Evolutionary conservation across 371 early-diverging fungal genomes (phyloP).

Genomic region (Rhizopus sp.): DNA sequence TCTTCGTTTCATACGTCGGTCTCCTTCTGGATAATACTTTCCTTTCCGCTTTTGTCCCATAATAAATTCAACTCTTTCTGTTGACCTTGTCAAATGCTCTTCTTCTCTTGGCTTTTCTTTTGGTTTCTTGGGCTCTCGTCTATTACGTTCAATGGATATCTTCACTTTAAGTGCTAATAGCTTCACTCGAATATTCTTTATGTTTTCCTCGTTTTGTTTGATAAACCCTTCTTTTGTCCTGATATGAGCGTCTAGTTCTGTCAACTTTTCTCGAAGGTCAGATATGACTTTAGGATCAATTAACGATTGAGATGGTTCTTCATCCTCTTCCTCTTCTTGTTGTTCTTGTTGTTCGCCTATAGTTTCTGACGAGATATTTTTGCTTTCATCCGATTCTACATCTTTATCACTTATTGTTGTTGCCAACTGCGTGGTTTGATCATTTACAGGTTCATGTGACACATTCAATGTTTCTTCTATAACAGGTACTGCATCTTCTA

Average conservation of each 20-base stretch:
- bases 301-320: not conserved
- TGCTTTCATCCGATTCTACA: too few species aligned
- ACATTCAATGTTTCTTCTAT: not conserved
- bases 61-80: not conserved
- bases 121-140: constrained; percentile 1
- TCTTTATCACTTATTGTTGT: too few species aligned
- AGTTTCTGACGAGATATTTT: too few species aligned
- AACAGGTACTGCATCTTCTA: too few species aligned
- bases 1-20: not conserved
- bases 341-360: not conserved
- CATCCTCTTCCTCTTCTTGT: not conserved
- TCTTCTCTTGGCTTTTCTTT: not conserved
- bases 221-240: not conserved
- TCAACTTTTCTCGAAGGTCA: not conserved
- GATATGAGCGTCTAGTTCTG: not conserved
- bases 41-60: too few species aligned
- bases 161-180: constrained; percentile 24
- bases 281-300: not conserved
- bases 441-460: not conserved
- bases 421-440: not conserved
- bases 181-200: constrained; percentile 16
- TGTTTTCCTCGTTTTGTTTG: not conserved
- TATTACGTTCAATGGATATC: constrained; percentile 26
- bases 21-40: too few species aligned
- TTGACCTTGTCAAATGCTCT: not conserved